A percentile compares a stretch with the other conserved stretches of the same genome.
Conservation (phyloP, 2,329 filamentous ascomycete species). For the Venturia nashicola region DNA sequence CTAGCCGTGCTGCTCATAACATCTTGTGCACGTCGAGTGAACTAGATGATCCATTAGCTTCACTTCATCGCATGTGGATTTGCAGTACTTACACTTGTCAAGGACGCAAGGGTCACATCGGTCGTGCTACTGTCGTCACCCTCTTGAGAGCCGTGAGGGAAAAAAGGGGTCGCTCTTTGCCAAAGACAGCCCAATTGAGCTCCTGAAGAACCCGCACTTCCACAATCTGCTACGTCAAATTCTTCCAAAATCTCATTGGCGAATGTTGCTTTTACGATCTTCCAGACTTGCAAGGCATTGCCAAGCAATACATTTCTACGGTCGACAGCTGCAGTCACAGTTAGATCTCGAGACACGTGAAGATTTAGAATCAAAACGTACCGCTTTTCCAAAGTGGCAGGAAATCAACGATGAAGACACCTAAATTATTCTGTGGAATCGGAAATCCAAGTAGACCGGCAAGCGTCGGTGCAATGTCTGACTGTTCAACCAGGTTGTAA, state of each 20-base stretch:
- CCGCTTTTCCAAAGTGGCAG: constrained; percentile 61
- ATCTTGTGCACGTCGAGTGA: constrained; percentile 60
- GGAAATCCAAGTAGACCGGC: constrained; percentile 80
- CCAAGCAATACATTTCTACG: constrained; percentile 56
- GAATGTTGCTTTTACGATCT: constrained; percentile 65
- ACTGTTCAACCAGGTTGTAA: constrained; percentile 80
- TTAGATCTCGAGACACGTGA: background rate
- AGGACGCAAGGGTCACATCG: background rate
- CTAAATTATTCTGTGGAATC: constrained; percentile 78
- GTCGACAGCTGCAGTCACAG: constrained; percentile 29
- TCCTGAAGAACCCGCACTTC: constrained; percentile 15
- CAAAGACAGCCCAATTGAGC: constrained; percentile 55
- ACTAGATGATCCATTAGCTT: constrained; percentile 24
- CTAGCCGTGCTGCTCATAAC: constrained; percentile 83
- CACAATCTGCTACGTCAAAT: constrained; percentile 13
- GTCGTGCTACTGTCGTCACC: constrained; percentile 11
- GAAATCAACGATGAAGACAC: constrained; percentile 71
- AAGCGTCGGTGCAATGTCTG: constrained; percentile 82
- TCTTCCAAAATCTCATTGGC: constrained; percentile 38
- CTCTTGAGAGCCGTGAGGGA: constrained; percentile 18
- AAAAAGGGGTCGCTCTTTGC: constrained; percentile 25
- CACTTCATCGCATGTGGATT: background rate
- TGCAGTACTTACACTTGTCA: background rate
- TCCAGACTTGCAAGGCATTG: constrained; percentile 71
- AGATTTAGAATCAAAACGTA: constrained; percentile 23